Evolutionary conservation across 169 alveolate species (phyloP), one percentile per base, ranked within the genome.

Genomic region (Plasmodium ovale): DNA sequence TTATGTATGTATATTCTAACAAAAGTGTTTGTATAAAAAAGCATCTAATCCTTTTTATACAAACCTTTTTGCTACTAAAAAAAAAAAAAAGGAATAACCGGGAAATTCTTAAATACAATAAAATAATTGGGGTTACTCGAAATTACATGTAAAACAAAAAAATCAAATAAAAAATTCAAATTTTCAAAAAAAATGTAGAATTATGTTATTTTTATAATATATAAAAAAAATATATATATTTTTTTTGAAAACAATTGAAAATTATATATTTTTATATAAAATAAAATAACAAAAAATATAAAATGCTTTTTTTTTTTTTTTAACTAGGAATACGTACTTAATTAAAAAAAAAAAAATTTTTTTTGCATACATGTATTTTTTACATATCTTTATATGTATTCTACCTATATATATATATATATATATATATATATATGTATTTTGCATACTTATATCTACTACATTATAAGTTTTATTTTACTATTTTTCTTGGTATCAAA

Each of bases 361-460:
- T 39, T 51, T 23, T 69, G 47, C 72, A 21, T 69, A 69, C 27
- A 65, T 47, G 60, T 51, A 51, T 51, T 51, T 51, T n/a, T 51
- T 69, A 49, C 33, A 47, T n/a, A 69, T 25, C n/a, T 69, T 19
- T 33, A 68, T 27, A 42, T 59, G 69, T 62, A 62, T 16, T 14
- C 19, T n/a, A 51, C 19, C 3, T 51, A 6, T 54, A 39, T 39
- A 70, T 70, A 37, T 33, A 3, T 70, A 70, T 70, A 37, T 54
- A 51, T 12, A 25, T 69, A 69, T 35, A 54, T 44, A 25, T 23
- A 58, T 16, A 27, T 69, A 47, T 19, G 25, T 54, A 54, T 23
- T 2, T 60, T 27, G 70, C 70, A 60, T 60, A 60, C 70, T 27
- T 60, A 60, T 23, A 27, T 27, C 47, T 60, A 60, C 64, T 54